These are phyloP conservation scores for Penicillium griseofulvum DNA, from an alignment of 2,329 filamentous ascomycete genomes.

Conservation along the genomic window DNA sequence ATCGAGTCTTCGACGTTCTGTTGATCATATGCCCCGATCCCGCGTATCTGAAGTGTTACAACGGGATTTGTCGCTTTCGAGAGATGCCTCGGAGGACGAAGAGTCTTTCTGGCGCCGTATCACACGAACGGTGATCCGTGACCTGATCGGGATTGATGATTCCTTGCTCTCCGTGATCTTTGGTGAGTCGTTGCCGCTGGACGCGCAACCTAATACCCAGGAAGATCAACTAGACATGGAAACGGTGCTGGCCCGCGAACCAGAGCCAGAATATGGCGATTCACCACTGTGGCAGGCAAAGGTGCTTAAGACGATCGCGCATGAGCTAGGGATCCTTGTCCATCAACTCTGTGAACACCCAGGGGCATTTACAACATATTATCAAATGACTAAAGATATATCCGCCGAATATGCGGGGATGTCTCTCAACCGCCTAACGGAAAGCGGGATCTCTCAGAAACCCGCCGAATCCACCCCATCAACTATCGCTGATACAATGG, in stretches of 20 bases:
- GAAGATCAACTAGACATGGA: slow-evolving; percentile 39
- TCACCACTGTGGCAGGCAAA: slow-evolving; percentile 56
- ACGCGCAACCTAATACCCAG: slow-evolving; percentile 15
- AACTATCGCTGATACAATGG: slow-evolving; percentile 12
- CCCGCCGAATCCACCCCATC: slow-evolving; percentile 8
- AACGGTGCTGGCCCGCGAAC: slow-evolving; percentile 31
- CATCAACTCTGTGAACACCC: slow-evolving; percentile 82
- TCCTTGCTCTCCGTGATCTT: slow-evolving; percentile 79
- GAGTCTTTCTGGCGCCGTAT: slow-evolving; percentile 77
- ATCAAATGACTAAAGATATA: slow-evolving; percentile 58
- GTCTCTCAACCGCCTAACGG: slow-evolving; percentile 46
- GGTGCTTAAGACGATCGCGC: slow-evolving; percentile 78
- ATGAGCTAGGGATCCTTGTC: slow-evolving; percentile 80
- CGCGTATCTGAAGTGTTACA: slow-evolving; percentile 52
- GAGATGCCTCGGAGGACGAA: slow-evolving; percentile 47
- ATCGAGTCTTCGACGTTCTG: slow-evolving; percentile 19
- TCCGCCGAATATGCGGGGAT: slow-evolving; percentile 76
- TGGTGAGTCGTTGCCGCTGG: slow-evolving; percentile 67
- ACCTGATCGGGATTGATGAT: slow-evolving; percentile 89
- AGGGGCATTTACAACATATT: slow-evolving; percentile 82
- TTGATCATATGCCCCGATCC: slow-evolving; percentile 16
- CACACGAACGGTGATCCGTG: slow-evolving; percentile 80
- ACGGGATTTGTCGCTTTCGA: slow-evolving; percentile 46
- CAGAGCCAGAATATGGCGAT: slow-evolving; percentile 25
- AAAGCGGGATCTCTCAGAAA: slow-evolving; percentile 22